Percentiles rank a stretch among this genome's conserved stretches.
Evolutionary conservation across 257 asterid genomes (phyloP).

Genomic region (Jasminum sambac): DNA sequence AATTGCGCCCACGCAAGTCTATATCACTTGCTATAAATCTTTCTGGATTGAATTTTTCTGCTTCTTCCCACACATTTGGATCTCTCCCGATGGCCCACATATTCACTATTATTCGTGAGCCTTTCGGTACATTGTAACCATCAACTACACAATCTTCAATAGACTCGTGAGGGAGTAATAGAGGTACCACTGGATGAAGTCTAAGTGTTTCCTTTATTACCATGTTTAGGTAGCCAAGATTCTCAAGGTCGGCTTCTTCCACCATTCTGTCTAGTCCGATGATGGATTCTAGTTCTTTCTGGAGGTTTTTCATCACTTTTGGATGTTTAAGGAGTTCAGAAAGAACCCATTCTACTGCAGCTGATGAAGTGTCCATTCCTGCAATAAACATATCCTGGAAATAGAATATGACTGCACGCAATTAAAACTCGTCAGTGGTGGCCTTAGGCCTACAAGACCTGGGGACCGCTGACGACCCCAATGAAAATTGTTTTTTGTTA

Average conservation of each 20-base stretch:
- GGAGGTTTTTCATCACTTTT: slow-evolving; percentile 29
- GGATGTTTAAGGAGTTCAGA: slow-evolving; percentile 42
- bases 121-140: slow-evolving; percentile 32
- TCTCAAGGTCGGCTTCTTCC: slow-evolving; percentile 33
- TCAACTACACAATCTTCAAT: slow-evolving; percentile 32
- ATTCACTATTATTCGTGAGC: slow-evolving; percentile 28
- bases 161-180: slow-evolving; percentile 31
- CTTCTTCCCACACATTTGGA: slow-evolving; percentile 31
- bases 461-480: no score
- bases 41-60: slow-evolving; percentile 33
- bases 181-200: slow-evolving; percentile 35
- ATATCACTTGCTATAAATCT: slow-evolving; percentile 28
- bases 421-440: no score
- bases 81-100: slow-evolving; percentile 38
- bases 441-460: no score
- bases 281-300: slow-evolving; percentile 26
- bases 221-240: slow-evolving; percentile 30
- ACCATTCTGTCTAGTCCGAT: slow-evolving; percentile 34
- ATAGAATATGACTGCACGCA: not conserved
- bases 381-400: slow-evolving; percentile 40
- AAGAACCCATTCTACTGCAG: slow-evolving; percentile 37
- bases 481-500: no score
- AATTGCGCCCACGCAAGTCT: slow-evolving; percentile 26
- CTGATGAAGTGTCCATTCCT: slow-evolving; percentile 39
- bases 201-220: slow-evolving; percentile 37